These are phyloP conservation scores for Chrysanthemum seticuspe DNA, from an alignment of 129 eudicot species.

Conservation along the genomic window DNA sequence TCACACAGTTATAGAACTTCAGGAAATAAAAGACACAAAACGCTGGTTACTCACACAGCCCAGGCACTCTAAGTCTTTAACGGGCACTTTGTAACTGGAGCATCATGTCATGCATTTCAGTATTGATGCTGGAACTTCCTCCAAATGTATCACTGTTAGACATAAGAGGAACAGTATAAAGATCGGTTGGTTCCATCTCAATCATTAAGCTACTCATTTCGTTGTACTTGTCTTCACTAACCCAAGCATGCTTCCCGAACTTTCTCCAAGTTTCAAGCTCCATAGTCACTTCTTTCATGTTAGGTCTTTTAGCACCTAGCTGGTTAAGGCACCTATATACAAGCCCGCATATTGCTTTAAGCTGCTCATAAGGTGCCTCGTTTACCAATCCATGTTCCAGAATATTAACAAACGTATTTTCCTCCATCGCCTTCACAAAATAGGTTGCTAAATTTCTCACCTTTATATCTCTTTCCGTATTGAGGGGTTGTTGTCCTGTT, in stretches of 20 bases:
- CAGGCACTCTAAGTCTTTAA: too few species aligned
- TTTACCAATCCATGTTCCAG: neutral
- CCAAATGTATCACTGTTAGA: neutral
- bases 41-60: too few species aligned
- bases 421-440: neutral
- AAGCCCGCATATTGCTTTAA: neutral
- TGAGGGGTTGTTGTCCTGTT: neutral
- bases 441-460: neutral
- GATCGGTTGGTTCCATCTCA: neutral
- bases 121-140: neutral
- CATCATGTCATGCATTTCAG: too few species aligned
- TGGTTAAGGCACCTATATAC: neutral
- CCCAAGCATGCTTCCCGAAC: neutral
- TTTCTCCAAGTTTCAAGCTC: slow-evolving; percentile 8
- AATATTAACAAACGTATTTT: neutral
- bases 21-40: too few species aligned
- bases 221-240: neutral
- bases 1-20: too few species aligned
- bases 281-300: slow-evolving; percentile 19
- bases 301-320: neutral
- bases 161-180: neutral
- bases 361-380: slow-evolving; percentile 9
- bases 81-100: too few species aligned
- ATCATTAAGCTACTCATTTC: slow-evolving; percentile 4
- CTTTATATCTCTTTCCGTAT: neutral